These are phyloP conservation scores for Cystobasidium tubakii DNA, from an alignment of 768 basidiomycete genomes.

Conservation along the genomic window DNA sequence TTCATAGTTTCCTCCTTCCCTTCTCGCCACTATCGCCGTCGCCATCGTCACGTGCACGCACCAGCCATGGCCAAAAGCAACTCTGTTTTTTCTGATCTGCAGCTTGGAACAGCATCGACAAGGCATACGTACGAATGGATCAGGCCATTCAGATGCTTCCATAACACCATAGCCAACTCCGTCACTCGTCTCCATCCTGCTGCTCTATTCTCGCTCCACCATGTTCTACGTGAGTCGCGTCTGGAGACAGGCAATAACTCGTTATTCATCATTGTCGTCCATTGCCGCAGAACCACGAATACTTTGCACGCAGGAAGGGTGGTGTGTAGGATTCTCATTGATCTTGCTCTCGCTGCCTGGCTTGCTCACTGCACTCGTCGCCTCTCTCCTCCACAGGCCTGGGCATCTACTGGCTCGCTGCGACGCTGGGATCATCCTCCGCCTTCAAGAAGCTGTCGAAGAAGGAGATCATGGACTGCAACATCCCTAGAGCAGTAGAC, in stretches of 20 bases:
- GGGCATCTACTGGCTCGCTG: conserved; percentile 28
- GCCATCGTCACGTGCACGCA: neutral
- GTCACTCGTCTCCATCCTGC: neutral
- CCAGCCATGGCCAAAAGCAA: neutral
- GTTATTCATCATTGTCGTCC: too few species aligned
- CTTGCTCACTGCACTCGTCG: neutral
- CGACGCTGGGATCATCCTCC: neutral
- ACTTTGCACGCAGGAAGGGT: conserved; percentile 3
- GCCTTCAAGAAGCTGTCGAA: conserved; percentile 29
- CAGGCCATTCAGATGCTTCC: neutral
- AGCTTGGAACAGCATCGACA: neutral
- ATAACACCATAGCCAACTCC: neutral
- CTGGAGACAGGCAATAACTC: neutral
- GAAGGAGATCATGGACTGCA: conserved; percentile 25
- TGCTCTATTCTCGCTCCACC: too few species aligned
- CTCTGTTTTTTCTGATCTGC: neutral
- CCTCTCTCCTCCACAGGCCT: conserved; percentile 19
- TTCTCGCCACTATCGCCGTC: neutral
- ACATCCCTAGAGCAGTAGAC: conserved; percentile 14
- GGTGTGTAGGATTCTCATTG: neutral
- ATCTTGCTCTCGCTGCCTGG: neutral
- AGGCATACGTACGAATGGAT: neutral
- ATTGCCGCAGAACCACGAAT: conserved; percentile 6
- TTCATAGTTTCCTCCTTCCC: too few species aligned
- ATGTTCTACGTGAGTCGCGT: conserved; percentile 14